phyloP scores from a whole-genome alignment of 805 yeast species.

The Yarrowia bubula region DNA sequence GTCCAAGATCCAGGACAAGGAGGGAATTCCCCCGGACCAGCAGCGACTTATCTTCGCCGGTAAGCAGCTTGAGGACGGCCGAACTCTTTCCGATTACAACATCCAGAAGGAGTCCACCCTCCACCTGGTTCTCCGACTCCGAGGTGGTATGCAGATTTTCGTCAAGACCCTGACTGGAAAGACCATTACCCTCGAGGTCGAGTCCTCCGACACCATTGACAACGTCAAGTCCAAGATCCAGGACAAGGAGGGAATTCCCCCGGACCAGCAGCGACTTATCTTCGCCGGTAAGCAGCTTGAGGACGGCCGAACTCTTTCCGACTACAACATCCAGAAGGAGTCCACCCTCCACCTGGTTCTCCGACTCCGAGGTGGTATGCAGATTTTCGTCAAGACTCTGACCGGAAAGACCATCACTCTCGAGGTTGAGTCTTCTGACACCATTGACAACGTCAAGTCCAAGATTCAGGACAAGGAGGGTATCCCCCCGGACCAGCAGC shows the following conservation, averaged over 20 bases:
- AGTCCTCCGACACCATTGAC: conserved; percentile 92
- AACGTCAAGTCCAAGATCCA: conserved; percentile 92
- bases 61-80: conserved; percentile 94
- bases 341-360: conserved; percentile 80
- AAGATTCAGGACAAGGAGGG: conserved; percentile 97
- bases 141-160: conserved; percentile 82
- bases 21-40: conserved; percentile 96
- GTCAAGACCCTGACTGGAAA: conserved; percentile 88
- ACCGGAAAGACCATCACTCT: conserved; percentile 88
- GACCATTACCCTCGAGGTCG: conserved; percentile 85
- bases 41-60: conserved; percentile 95
- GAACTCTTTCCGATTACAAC: conserved; percentile 92
- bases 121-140: conserved; percentile 79
- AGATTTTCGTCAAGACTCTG: conserved; percentile 77
- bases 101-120: conserved; percentile 90
- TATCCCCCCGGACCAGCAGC: conserved; percentile 94
- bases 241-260: conserved; percentile 96
- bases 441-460: conserved; percentile 90
- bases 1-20: conserved; percentile 94
- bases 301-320: conserved; percentile 91
- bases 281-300: conserved; percentile 95
- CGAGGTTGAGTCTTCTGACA: conserved; percentile 90
- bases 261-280: conserved; percentile 92
- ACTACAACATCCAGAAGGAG: conserved; percentile 94
- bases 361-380: conserved; percentile 86